These are phyloP conservation scores for Lecanicillium sp. DNA, from an alignment of 2,329 filamentous ascomycete genomes.

Conservation along the genomic window DNA sequence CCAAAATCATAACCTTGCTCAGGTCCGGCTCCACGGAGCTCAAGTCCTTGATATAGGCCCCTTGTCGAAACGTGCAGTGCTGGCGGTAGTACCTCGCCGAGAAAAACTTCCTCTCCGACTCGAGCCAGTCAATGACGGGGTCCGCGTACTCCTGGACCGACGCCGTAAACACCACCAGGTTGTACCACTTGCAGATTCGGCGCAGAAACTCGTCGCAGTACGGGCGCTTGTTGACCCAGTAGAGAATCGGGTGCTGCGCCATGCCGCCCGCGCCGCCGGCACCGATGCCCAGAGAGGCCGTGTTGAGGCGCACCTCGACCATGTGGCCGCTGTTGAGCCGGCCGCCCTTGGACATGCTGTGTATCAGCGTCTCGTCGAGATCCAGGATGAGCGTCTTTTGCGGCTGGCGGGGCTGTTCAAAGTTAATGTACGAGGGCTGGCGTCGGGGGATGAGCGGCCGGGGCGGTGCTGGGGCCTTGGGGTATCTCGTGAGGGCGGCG, in stretches of 20 bases:
- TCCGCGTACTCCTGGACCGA: constrained; percentile 98
- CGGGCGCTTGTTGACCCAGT: constrained; percentile 97
- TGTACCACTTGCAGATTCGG: constrained; percentile 94
- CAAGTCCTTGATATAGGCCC: constrained; percentile 96
- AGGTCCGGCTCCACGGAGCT: constrained; percentile 93
- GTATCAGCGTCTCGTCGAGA: constrained; percentile 93
- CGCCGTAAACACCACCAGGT: constrained; percentile 91
- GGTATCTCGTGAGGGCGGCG: constrained; percentile 76
- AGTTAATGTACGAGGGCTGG: constrained; percentile 77
- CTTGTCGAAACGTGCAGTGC: constrained; percentile 92
- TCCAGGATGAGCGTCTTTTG: constrained; percentile 95
- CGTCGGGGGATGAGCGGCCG: constrained; percentile 82
- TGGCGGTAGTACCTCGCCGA: constrained; percentile 89
- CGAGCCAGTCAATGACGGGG: constrained; percentile 97
- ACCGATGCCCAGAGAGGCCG: constrained; percentile 58
- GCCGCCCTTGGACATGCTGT: constrained; percentile 94
- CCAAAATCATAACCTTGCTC: constrained; percentile 97
- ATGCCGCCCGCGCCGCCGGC: constrained; percentile 38
- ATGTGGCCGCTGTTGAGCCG: constrained; percentile 96
- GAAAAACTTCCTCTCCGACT: constrained; percentile 95
- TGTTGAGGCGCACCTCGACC: constrained; percentile 90
- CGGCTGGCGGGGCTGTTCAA: constrained; percentile 47
- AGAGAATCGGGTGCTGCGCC: constrained; percentile 91
- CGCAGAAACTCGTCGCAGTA: constrained; percentile 95
- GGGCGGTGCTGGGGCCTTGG: constrained; percentile 80